Conservation (phyloP, 2,329 filamentous ascomycete genomes). For the Hortaea werneckii region DNA sequence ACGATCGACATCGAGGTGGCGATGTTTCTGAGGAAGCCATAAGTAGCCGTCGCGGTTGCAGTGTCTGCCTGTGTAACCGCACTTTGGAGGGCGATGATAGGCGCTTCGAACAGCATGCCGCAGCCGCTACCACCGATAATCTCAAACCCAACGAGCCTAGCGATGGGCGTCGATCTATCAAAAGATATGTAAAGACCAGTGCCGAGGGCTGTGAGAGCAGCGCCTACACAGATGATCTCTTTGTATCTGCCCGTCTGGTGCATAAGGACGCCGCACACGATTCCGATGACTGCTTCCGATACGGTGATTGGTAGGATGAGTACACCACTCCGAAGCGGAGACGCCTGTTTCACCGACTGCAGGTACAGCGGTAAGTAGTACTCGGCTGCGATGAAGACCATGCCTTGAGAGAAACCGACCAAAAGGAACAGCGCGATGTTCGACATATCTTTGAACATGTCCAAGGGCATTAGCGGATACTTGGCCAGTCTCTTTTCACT, state of each 20-base stretch:
- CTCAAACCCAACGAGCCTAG: conserved; percentile 38
- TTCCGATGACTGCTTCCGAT: conserved; percentile 34
- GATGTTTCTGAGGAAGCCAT: conserved; percentile 39
- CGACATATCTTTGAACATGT: conserved; percentile 47
- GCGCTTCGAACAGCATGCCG: conserved; percentile 44
- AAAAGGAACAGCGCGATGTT: conserved; percentile 48
- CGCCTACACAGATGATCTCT: conserved; percentile 37
- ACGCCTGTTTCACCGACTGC: conserved; percentile 54
- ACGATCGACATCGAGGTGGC: conserved; percentile 40
- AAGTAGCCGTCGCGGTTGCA: conserved; percentile 43
- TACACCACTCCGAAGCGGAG: conserved; percentile 50
- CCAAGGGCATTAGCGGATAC: conserved; percentile 59
- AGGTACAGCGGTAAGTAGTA: conserved; percentile 69
- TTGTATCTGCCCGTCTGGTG: conserved; percentile 41
- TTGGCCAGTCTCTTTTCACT: conserved; percentile 54
- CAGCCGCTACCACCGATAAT: conserved; percentile 42
- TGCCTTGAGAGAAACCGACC: conserved; percentile 39
- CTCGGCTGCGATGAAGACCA: conserved; percentile 51
- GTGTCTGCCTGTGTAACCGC: conserved; percentile 36
- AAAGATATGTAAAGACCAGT: conserved; percentile 39
- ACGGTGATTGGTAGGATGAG: conserved; percentile 52
- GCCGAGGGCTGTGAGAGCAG: conserved; percentile 34
- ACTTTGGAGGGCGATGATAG: conserved; percentile 48
- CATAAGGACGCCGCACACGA: conserved; percentile 39
- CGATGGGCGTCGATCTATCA: conserved; percentile 26